A percentile compares a stretch with the other conserved stretches of the same genome.
phyloP scores from a whole-genome alignment of 2,329 filamentous ascomycete genomes.

The Coniochaeta sp. region DNA sequence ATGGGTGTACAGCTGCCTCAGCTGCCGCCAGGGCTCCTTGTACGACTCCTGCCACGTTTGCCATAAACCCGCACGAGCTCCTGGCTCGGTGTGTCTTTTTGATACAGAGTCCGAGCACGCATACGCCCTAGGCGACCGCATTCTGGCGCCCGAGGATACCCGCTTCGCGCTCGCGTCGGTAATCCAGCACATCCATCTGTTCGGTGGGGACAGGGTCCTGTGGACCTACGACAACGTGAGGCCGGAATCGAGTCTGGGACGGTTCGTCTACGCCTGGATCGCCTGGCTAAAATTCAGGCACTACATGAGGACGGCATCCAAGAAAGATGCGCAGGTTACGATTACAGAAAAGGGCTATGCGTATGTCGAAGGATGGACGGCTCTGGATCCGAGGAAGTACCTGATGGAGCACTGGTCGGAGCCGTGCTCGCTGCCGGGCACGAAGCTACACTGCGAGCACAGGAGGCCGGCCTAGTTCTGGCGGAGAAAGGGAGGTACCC shows the following conservation, averaged over 20 bases:
- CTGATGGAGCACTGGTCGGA: background rate
- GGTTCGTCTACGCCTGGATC: constrained; percentile 8
- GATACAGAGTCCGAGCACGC: constrained; percentile 5
- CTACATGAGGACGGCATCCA: background rate
- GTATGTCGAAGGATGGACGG: background rate
- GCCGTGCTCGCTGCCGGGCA: background rate
- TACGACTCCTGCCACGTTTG: constrained; percentile 5
- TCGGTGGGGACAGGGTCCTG: background rate
- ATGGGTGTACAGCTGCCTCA: constrained; percentile 10
- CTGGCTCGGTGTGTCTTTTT: constrained; percentile 3
- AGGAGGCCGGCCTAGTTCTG: background rate
- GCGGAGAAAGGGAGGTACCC: background rate
- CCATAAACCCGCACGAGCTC: too few relatives aligned
- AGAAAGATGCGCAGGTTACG: background rate
- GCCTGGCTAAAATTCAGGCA: constrained; percentile 7
- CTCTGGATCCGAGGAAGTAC: background rate
- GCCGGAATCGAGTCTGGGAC: constrained; percentile 3
- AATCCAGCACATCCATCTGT: constrained; percentile 5
- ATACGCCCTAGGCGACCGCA: constrained; percentile 10
- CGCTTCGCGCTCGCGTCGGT: constrained; percentile 6
- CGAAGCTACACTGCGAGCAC: background rate
- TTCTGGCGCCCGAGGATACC: constrained; percentile 5
- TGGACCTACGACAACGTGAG: constrained; percentile 7
- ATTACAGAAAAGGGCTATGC: background rate
- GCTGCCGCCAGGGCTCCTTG: constrained; percentile 4